Conservation (phyloP, 768 basidiomycete genomes). For the Pleurotus ostreatus region DNA sequence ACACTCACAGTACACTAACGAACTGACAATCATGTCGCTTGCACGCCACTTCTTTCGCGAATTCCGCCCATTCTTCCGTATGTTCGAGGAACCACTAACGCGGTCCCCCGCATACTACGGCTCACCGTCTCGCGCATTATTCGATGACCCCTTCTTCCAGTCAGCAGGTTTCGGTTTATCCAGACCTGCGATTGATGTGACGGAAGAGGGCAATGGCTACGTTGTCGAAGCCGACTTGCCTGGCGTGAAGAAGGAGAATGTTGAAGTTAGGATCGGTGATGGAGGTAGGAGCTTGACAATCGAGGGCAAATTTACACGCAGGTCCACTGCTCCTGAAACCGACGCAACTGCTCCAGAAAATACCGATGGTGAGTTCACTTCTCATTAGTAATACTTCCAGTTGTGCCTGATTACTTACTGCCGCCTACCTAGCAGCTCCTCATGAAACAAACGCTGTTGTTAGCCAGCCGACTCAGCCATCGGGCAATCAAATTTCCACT, state of each 20-base stretch:
- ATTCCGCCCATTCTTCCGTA: constrained; percentile 69
- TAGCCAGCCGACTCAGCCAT: constrained; percentile 18
- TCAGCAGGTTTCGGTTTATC: constrained; percentile 16
- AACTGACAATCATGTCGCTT: constrained; percentile 50
- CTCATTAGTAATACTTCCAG: no score
- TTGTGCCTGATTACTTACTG: background rate
- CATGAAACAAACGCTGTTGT: constrained; percentile 16
- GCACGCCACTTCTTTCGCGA: constrained; percentile 63
- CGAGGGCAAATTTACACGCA: constrained; percentile 51
- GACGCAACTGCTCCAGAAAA: constrained; percentile 16
- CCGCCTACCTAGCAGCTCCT: background rate
- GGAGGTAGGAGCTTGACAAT: constrained; percentile 69
- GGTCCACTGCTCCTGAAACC: constrained; percentile 13
- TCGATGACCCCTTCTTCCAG: constrained; percentile 49
- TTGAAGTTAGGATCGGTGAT: constrained; percentile 68
- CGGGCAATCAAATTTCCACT: constrained; percentile 43
- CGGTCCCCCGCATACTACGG: constrained; percentile 26
- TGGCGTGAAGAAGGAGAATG: constrained; percentile 73
- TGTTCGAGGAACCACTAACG: constrained; percentile 68
- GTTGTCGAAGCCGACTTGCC: constrained; percentile 76
- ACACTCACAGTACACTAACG: background rate
- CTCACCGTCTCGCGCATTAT: constrained; percentile 28
- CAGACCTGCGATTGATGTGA: constrained; percentile 63
- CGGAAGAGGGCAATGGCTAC: constrained; percentile 62
- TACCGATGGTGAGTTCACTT: constrained; percentile 24